Percentiles rank a stretch among this genome's conserved stretches.
phyloP scores from a whole-genome alignment of 2,329 filamentous ascomycete genomes.

The Sclerotinia trifoliorum region DNA sequence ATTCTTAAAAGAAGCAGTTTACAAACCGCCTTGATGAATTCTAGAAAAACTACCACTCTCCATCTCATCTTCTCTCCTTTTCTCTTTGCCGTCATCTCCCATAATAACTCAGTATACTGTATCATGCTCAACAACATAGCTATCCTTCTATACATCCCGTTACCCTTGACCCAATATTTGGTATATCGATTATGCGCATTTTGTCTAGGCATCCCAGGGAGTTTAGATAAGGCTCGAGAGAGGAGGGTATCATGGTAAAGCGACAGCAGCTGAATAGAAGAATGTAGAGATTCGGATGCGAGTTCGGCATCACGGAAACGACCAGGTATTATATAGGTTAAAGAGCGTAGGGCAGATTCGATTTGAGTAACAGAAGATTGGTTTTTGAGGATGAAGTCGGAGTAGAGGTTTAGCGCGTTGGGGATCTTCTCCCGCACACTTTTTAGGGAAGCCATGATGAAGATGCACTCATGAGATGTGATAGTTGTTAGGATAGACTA shows the following conservation, averaged over 20 bases:
- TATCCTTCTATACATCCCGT: conserved; percentile 72
- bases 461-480: conserved; percentile 4
- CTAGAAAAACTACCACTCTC: conserved; percentile 82
- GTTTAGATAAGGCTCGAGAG: conserved; percentile 58
- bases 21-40: conserved; percentile 83
- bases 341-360: conserved; percentile 84
- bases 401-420: conserved; percentile 63
- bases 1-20: conserved; percentile 75
- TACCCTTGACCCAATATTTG: conserved; percentile 62
- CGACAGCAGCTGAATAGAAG: conserved; percentile 82
- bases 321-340: conserved; percentile 95
- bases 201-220: conserved; percentile 52
- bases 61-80: conserved; percentile 80
- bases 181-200: conserved; percentile 63
- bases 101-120: conserved; percentile 91
- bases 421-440: conserved; percentile 36
- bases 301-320: conserved; percentile 91
- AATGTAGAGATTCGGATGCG: conserved; percentile 88
- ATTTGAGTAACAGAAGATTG: conserved; percentile 91
- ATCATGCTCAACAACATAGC: conserved; percentile 84
- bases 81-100: conserved; percentile 94
- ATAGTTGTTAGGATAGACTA: neutral
- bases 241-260: conserved; percentile 91
- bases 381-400: conserved; percentile 93
- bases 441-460: conserved; percentile 26